A percentile compares a stretch with the other conserved stretches of the same genome.
These are phyloP conservation scores for Cladophialophora immunda DNA, from an alignment of 2,329 filamentous ascomycete genomes.

Conservation along the genomic window DNA sequence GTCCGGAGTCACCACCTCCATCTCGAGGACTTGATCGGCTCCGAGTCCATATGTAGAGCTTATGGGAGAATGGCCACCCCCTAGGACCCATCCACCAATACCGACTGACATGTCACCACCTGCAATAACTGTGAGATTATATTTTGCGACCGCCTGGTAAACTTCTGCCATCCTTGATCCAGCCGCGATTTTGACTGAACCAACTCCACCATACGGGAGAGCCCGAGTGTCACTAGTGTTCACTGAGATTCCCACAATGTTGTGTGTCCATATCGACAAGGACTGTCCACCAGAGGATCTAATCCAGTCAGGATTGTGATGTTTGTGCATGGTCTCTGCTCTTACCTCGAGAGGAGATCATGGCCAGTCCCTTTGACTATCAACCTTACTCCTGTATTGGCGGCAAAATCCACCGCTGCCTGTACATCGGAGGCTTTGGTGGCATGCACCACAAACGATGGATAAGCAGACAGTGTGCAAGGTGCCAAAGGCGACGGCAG, in stretches of 20 bases:
- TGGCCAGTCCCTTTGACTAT: slow-evolving; percentile 66
- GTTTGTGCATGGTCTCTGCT: not conserved
- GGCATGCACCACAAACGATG: slow-evolving; percentile 47
- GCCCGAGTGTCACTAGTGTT: slow-evolving; percentile 5
- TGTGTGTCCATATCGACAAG: slow-evolving; percentile 12
- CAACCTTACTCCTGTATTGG: slow-evolving; percentile 49
- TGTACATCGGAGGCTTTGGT: slow-evolving; percentile 46
- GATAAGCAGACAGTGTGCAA: slow-evolving; percentile 14
- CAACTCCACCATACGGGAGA: not conserved
- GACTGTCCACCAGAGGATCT: slow-evolving; percentile 39
- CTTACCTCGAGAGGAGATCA: slow-evolving; percentile 46
- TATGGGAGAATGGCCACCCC: slow-evolving; percentile 65
- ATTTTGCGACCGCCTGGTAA: slow-evolving; percentile 52
- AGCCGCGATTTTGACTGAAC: slow-evolving; percentile 3
- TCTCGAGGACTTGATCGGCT: slow-evolving; percentile 58
- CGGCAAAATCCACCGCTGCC: slow-evolving; percentile 49
- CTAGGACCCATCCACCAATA: slow-evolving; percentile 54
- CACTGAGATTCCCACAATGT: not conserved
- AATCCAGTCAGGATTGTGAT: not conserved
- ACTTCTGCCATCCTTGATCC: not conserved
- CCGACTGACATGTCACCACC: slow-evolving; percentile 40
- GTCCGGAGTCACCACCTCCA: slow-evolving; percentile 59
- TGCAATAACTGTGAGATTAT: not conserved
- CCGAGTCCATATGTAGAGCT: slow-evolving; percentile 60
- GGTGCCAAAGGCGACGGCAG: slow-evolving; percentile 6